These are phyloP conservation scores for Chlorociboria aeruginascens DNA, from an alignment of 495 filamentous ascomycete species.

Conservation along the genomic window DNA sequence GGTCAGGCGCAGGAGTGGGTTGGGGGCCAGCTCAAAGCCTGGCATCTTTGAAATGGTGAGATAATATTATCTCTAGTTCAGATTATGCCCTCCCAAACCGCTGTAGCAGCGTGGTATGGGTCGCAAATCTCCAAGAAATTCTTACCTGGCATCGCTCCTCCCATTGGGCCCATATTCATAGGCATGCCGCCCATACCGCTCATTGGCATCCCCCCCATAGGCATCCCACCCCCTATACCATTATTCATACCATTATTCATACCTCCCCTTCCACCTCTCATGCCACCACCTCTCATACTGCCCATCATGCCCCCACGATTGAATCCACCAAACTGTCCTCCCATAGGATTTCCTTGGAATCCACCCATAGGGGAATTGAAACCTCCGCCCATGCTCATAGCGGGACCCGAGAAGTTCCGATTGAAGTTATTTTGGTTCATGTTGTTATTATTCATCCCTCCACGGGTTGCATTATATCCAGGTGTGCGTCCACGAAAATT, in stretches of 20 bases:
- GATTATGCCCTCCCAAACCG: too few species aligned
- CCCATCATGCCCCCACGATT: slow-evolving; percentile 59
- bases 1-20: too few species aligned
- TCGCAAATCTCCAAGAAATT: not conserved
- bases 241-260: slow-evolving; percentile 53
- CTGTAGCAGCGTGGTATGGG: too few species aligned
- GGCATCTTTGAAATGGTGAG: slow-evolving; percentile 19
- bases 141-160: slow-evolving; percentile 33
- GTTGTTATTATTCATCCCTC: slow-evolving; percentile 22
- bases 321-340: slow-evolving; percentile 33
- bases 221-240: slow-evolving; percentile 56
- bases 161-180: slow-evolving; percentile 48
- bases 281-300: slow-evolving; percentile 53
- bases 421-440: slow-evolving; percentile 18
- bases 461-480: slow-evolving; percentile 21
- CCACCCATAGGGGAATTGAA: slow-evolving; percentile 52
- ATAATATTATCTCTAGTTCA: not conserved
- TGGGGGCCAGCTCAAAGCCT: not conserved
- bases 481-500: slow-evolving; percentile 23
- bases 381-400: slow-evolving; percentile 36
- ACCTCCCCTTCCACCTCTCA: slow-evolving; percentile 62
- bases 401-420: slow-evolving; percentile 20
- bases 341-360: slow-evolving; percentile 46
- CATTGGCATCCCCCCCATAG: slow-evolving; percentile 45
- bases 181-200: slow-evolving; percentile 27